Evolutionary conservation across 352 stramenopile species (phyloP).

Genomic region (Globisporangium heterothallicum): DNA sequence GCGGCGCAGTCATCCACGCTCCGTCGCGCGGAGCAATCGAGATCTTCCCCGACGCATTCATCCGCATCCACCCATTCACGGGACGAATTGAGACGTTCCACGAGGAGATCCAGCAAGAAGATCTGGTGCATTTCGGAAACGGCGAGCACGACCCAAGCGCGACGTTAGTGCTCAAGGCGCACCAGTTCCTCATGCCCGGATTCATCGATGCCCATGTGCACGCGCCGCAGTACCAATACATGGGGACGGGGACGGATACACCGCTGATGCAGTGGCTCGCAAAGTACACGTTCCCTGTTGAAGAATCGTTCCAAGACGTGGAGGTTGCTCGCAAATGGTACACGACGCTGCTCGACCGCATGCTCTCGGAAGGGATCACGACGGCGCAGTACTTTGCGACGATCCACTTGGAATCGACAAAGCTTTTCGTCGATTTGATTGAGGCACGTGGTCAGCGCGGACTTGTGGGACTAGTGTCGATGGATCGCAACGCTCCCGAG

Average conservation of each 20-base stretch:
- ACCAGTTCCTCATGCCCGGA: slow-evolving; percentile 81
- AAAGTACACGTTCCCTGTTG: slow-evolving; percentile 89
- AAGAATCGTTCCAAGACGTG: slow-evolving; percentile 61
- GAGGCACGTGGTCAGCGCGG: slow-evolving; percentile 64
- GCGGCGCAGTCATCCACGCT: slow-evolving; percentile 38
- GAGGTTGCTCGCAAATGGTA: slow-evolving; percentile 60
- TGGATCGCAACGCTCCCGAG: slow-evolving; percentile 84
- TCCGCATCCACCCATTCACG: slow-evolving; percentile 21
- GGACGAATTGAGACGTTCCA: slow-evolving; percentile 43
- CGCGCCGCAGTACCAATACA: slow-evolving; percentile 87
- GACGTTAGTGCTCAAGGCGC: slow-evolving; percentile 16
- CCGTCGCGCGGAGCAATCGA: slow-evolving; percentile 30
- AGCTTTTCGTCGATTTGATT: slow-evolving; percentile 74
- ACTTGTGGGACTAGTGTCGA: slow-evolving; percentile 87
- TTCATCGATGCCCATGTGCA: slow-evolving; percentile 91
- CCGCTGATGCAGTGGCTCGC: slow-evolving; percentile 90
- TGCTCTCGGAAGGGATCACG: slow-evolving; percentile 81
- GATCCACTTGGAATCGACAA: slow-evolving; percentile 72
- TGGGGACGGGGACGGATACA: slow-evolving; percentile 85
- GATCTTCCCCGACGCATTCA: slow-evolving; percentile 41
- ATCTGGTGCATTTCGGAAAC: slow-evolving; percentile 18
- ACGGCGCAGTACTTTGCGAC: slow-evolving; percentile 90
- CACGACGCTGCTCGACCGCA: slow-evolving; percentile 54
- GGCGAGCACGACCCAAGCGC: neutral
- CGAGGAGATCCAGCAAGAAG: slow-evolving; percentile 17